These are phyloP conservation scores for Nigrospora oryzae DNA, from an alignment of 2,329 filamentous ascomycete species.

Conservation along the genomic window DNA sequence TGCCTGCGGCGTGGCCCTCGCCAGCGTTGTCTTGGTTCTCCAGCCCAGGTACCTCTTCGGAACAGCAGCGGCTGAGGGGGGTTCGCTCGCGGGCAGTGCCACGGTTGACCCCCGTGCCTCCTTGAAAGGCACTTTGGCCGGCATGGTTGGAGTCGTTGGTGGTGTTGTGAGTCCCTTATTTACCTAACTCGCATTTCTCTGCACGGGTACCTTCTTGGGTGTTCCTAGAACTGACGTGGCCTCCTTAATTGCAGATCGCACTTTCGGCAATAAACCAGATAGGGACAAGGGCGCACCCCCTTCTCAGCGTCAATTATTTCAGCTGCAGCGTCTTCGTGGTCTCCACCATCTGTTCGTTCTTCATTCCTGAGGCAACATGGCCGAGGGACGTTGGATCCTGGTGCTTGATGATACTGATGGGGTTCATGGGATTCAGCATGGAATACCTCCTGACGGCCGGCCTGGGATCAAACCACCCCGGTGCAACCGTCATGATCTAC, in stretches of 20 bases:
- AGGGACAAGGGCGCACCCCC: neutral
- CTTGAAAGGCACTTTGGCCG: neutral
- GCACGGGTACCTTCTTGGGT: too few species aligned
- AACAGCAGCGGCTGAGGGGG: neutral
- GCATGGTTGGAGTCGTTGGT: neutral
- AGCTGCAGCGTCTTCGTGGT: neutral
- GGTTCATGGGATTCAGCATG: neutral
- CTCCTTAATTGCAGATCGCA: neutral
- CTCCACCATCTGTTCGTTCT: neutral
- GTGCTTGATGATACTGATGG: neutral
- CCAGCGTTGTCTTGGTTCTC: neutral
- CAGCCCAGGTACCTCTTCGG: neutral
- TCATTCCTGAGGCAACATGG: neutral
- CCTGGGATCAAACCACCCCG: neutral
- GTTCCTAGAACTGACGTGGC: too few species aligned
- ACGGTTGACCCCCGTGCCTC: neutral
- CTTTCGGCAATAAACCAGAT: neutral
- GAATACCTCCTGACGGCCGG: constrained; percentile 1
- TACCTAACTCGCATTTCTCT: too few species aligned
- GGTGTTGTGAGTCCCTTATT: neutral
- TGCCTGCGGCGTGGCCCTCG: neutral
- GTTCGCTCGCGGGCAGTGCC: neutral
- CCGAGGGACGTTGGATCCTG: neutral
- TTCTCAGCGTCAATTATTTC: constrained; percentile 1
- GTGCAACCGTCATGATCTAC: constrained; percentile 1